Conservation (phyloP, 768 basidiomycete genomes). For the Dentipellis sp. region DNA sequence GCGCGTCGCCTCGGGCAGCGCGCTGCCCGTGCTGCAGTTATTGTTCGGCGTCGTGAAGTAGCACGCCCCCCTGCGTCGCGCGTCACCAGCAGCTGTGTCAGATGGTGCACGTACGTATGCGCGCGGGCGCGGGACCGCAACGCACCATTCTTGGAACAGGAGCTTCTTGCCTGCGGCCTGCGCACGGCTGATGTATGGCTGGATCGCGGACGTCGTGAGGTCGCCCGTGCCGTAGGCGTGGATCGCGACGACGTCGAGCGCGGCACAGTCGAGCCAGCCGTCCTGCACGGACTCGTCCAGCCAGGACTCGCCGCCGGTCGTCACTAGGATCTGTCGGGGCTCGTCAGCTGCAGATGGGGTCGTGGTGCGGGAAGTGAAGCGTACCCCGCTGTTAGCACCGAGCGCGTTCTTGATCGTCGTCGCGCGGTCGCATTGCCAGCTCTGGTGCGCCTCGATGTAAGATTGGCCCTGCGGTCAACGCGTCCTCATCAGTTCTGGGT, state of each 20-base stretch:
- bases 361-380: not conserved
- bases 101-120: no score
- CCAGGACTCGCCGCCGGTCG: constrained; percentile 23
- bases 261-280: constrained; percentile 16
- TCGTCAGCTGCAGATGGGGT: not conserved
- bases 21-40: constrained; percentile 6
- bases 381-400: not conserved
- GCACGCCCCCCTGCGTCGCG: not conserved
- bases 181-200: constrained; percentile 18
- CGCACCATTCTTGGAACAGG: constrained; percentile 29
- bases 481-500: not conserved
- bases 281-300: constrained; percentile 20
- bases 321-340: constrained; percentile 18
- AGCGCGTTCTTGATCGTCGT: not conserved
- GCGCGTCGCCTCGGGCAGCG: constrained; percentile 16
- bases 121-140: constrained; percentile 19
- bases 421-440: not conserved
- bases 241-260: constrained; percentile 24
- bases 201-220: constrained; percentile 16
- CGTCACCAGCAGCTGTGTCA: not conserved
- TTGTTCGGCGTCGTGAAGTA: not conserved
- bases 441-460: not conserved
- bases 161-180: constrained; percentile 27
- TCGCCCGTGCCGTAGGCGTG: constrained; percentile 28
- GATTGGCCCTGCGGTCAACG: not conserved